Evolutionary conservation across 2,329 filamentous ascomycete genomes (phyloP).

Genomic region (Orbilia blumenaviensis): DNA sequence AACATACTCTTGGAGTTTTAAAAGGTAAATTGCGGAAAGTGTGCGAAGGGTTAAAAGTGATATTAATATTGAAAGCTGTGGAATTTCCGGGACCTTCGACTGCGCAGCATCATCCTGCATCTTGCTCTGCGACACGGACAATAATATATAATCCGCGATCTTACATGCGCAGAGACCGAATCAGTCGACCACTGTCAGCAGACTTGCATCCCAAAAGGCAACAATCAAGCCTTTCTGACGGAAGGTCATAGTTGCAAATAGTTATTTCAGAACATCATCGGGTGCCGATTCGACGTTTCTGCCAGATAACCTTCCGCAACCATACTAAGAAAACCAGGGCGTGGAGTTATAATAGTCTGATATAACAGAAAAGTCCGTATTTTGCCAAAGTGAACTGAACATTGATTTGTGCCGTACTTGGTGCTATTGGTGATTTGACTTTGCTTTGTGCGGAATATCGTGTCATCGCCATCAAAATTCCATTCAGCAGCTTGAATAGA

Average conservation of each 20-base stretch:
- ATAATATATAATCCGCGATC: not conserved
- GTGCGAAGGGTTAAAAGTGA: conserved; percentile 34
- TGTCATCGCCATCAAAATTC: conserved; percentile 43
- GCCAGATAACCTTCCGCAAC: conserved; percentile 31
- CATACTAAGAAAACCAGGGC: not conserved
- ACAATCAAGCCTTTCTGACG: conserved; percentile 14
- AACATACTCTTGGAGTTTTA: conserved; percentile 3
- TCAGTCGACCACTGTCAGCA: conserved; percentile 47
- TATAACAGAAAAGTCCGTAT: conserved; percentile 19
- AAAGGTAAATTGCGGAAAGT: conserved; percentile 31
- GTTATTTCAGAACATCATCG: not conserved
- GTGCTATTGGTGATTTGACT: conserved; percentile 55
- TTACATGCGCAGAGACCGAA: conserved; percentile 23
- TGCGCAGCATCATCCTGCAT: conserved; percentile 15
- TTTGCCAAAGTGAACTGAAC: conserved; percentile 54
- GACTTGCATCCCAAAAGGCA: conserved; percentile 22
- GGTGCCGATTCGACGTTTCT: conserved; percentile 4
- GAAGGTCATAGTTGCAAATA: not conserved
- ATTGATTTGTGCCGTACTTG: conserved; percentile 55
- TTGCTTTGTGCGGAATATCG: conserved; percentile 54
- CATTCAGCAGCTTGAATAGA: conserved; percentile 37
- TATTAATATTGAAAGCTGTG: conserved; percentile 29
- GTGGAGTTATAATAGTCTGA: conserved; percentile 49
- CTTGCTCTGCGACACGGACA: not conserved
- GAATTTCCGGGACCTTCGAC: conserved; percentile 11